Base-by-base conservation (phyloP, 352 stramenopile species). In the Phytophthora lateralis region DNA sequence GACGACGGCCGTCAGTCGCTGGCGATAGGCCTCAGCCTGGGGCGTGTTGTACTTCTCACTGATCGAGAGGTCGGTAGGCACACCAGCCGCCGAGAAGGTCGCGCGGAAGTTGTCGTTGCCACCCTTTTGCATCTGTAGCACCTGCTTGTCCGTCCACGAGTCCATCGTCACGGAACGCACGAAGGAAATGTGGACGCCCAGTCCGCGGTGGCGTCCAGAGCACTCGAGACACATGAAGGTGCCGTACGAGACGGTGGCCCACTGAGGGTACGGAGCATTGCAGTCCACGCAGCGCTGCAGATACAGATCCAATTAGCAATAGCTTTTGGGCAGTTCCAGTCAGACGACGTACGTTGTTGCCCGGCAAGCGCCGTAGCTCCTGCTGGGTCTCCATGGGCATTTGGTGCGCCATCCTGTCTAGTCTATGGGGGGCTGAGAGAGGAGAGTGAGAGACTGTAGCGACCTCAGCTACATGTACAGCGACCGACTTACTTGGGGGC, bases 201-300 rank as follows among this genome's bases (percentile, higher is more conserved):
- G 76, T 14, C 85, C 82, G 29, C 95, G 87, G 73, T 98, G 94
- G 43, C 91, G 82, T 3, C 89, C 93, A 17, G 90, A 97, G 80
- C 94, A 98, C 70, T 98, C 92, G 61, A 98, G 87, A 53, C 93
- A 98, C 74, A 98, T 97, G 63, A 98, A 98, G 18, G 96, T 96
- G 48, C 95, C 95, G 74, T 98, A 98, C 15, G 93, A 97, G 34
- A 96, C 91, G 2, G 90, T 97, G 4, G 94, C 93, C 95, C 95
- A 98, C 47, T 93, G 88, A 18, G 95, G 95, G 68, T 98, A 98
- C 46, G 92, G 81, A 30, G 93, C 93, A 55, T 93, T 81, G 53
- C 95, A 98, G 78, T 98, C 95, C 48, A 98, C 97, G 67, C 95
- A 98, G 46, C 80, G 79, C 80, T 88, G 53, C 24, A 66, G 35